phyloP scores from a whole-genome alignment of 2,329 filamentous ascomycete species.

The Penicillium nordicum region DNA sequence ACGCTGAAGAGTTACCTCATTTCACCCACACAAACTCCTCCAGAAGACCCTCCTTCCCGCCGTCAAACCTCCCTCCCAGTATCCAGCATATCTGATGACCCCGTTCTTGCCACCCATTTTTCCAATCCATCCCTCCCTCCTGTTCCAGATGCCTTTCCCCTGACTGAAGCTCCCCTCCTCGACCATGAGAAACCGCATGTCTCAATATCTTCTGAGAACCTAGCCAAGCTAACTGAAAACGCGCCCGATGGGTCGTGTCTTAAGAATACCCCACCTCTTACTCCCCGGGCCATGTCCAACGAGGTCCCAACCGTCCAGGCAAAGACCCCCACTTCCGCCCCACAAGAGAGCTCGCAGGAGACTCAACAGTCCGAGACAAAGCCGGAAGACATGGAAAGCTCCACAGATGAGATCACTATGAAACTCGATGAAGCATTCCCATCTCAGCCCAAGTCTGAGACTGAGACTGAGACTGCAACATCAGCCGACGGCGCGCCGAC shows the following conservation, averaged over 20 bases:
- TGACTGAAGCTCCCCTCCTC: conserved; percentile 51
- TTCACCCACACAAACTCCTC: conserved; percentile 27
- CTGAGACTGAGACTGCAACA: not conserved
- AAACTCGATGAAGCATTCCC: conserved; percentile 39
- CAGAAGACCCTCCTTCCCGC: conserved; percentile 36
- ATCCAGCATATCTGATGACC: conserved; percentile 62
- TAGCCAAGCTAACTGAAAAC: conserved; percentile 76
- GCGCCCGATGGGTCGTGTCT: conserved; percentile 55
- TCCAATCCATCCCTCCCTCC: conserved; percentile 62
- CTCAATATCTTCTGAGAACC: conserved; percentile 45
- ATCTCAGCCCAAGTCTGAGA: conserved; percentile 15
- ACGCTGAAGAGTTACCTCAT: conserved; percentile 46
- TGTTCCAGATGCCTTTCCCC: conserved; percentile 47
- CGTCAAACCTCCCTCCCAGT: conserved; percentile 55
- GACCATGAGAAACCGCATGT: conserved; percentile 42
- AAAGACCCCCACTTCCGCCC: conserved; percentile 25
- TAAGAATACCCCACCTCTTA: conserved; percentile 92
- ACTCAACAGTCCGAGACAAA: conserved; percentile 8
- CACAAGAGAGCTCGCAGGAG: not conserved
- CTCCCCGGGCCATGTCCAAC: conserved; percentile 79
- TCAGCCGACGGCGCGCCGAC: conserved; percentile 56
- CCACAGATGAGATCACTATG: conserved; percentile 35
- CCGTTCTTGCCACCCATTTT: conserved; percentile 64
- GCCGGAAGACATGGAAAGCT: conserved; percentile 26
- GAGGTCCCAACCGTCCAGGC: conserved; percentile 45